phyloP scores from a whole-genome alignment of 2,329 filamentous ascomycete genomes.

The Aspergillus piperis region DNA sequence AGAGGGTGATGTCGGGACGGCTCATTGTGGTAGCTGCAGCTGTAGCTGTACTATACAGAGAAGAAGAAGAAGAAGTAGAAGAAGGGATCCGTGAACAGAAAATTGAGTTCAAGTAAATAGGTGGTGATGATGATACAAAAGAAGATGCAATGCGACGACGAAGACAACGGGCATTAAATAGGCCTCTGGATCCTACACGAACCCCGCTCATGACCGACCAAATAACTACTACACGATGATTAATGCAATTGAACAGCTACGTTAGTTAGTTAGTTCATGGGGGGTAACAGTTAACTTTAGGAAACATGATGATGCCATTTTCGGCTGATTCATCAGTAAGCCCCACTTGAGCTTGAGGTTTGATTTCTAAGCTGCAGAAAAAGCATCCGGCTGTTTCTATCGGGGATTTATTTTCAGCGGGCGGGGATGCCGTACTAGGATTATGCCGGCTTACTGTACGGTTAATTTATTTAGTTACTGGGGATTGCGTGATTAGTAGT shows the following conservation, averaged over 20 bases:
- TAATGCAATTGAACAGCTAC: too few species aligned
- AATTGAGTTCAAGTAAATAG: background rate
- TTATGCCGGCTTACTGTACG: too few species aligned
- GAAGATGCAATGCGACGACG: too few species aligned
- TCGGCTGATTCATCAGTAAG: background rate
- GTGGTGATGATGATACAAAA: too few species aligned
- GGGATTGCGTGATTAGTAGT: too few species aligned
- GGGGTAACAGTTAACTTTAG: too few species aligned
- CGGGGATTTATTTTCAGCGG: background rate
- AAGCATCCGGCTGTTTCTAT: background rate
- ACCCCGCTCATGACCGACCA: background rate
- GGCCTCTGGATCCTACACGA: too few species aligned
- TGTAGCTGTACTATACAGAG: background rate
- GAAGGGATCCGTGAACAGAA: background rate
- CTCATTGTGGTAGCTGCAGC: conserved; percentile 26
- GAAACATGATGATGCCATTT: conserved; percentile 1
- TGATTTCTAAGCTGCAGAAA: conserved; percentile 14
- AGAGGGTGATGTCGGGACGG: conserved; percentile 70
- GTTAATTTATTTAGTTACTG: too few species aligned
- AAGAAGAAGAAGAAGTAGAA: too few species aligned
- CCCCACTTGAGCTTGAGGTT: background rate
- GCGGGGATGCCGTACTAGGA: too few species aligned
- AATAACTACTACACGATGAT: background rate
- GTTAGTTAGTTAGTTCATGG: too few species aligned
- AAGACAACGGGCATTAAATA: too few species aligned